Conservation (phyloP, 768 basidiomycete species). For the Pleurotus djamor region DNA sequence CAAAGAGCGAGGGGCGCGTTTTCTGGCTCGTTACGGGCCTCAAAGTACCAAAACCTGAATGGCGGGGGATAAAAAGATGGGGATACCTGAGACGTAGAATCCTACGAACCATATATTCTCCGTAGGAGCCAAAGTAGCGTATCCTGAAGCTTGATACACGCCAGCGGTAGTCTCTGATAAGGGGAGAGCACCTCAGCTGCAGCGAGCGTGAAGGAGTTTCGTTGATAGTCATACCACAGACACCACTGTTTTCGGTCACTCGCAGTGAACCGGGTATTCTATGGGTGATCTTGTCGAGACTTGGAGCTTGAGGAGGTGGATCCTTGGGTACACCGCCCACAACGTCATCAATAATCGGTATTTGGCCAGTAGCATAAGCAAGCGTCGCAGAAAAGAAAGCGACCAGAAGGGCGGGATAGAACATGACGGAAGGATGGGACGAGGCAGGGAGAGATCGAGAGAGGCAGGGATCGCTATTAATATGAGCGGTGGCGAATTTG, state of each 20-base stretch:
- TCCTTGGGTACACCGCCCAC: constrained; percentile 40
- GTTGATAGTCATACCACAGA: constrained; percentile 43
- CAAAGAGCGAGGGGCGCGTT: constrained; percentile 64
- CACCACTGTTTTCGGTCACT: constrained; percentile 56
- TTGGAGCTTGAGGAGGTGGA: constrained; percentile 10
- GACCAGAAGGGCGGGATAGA: too few species aligned
- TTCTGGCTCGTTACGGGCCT: constrained; percentile 53
- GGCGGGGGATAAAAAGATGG: not conserved
- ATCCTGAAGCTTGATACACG: constrained; percentile 64
- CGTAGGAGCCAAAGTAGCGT: constrained; percentile 54
- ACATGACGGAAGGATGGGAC: too few species aligned
- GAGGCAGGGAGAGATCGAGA: too few species aligned
- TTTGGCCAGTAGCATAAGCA: constrained; percentile 23
- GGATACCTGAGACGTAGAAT: too few species aligned
- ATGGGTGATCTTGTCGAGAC: not conserved
- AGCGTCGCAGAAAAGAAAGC: too few species aligned
- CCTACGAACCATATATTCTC: constrained; percentile 60
- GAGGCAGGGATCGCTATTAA: too few species aligned
- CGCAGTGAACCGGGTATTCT: constrained; percentile 47
- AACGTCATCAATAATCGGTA: constrained; percentile 49
- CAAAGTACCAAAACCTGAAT: constrained; percentile 69
- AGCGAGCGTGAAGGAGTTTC: not conserved
- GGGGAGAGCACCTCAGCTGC: not conserved
- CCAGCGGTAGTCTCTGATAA: constrained; percentile 52
- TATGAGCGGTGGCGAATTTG: too few species aligned